These are phyloP conservation scores for Przewalskia tangutica DNA, from an alignment of 257 asterid species.

Conservation along the genomic window DNA sequence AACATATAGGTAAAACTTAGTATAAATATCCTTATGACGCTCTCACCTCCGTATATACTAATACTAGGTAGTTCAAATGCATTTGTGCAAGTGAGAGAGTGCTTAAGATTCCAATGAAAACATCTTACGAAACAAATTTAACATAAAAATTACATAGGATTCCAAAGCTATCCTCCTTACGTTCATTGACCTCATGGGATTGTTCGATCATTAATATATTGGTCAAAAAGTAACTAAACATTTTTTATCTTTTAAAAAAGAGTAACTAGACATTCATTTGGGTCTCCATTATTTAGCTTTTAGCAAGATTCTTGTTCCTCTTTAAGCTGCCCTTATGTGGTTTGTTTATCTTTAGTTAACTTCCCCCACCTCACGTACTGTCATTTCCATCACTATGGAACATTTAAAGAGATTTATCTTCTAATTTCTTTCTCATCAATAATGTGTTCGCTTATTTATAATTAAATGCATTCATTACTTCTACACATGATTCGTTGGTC, in stretches of 20 bases:
- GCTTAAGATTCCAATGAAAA: slow-evolving; percentile 4
- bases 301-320: slow-evolving; percentile 72
- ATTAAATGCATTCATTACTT: neutral
- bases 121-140: slow-evolving; percentile 12
- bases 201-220: neutral
- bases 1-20: too few species aligned
- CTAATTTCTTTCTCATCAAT: neutral
- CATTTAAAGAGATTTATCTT: neutral
- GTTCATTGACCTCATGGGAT: slow-evolving; percentile 11
- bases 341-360: slow-evolving; percentile 21
- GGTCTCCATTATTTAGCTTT: slow-evolving; percentile 79
- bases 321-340: slow-evolving; percentile 46
- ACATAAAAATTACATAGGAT: slow-evolving; percentile 62
- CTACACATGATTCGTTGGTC: neutral
- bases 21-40: too few species aligned
- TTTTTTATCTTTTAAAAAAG: slow-evolving; percentile 37
- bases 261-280: slow-evolving; percentile 45
- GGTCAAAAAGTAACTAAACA: slow-evolving; percentile 12
- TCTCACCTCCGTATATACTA: too few species aligned
- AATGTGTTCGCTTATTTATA: neutral
- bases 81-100: neutral
- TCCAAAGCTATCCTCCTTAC: slow-evolving; percentile 36
- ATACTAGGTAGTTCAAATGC: too few species aligned
- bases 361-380: neutral
- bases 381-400: slow-evolving; percentile 9